Conservation (phyloP, 257 asterid species). For the Nicotiana paniculata region DNA sequence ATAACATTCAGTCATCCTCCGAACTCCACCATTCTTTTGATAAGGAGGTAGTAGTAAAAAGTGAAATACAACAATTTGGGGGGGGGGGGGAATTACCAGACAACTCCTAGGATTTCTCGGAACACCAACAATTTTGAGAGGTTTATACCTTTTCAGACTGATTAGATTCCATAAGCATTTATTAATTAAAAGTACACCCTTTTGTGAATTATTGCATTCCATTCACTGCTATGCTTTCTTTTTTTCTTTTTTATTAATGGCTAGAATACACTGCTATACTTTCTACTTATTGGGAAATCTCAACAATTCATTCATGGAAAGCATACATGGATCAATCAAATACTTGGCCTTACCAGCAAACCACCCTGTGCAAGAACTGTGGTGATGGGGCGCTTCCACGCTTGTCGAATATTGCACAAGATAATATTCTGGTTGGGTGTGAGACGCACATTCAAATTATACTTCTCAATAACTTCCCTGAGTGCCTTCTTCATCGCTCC, state of each 20-base stretch:
- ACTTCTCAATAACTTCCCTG: conserved; percentile 82
- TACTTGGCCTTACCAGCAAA: conserved; percentile 52
- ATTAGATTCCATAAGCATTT: neutral
- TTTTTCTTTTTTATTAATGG: too few relatives aligned
- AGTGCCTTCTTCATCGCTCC: conserved; percentile 72
- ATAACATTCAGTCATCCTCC: neutral
- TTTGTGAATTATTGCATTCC: neutral
- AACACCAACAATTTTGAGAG: neutral
- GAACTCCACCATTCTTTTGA: neutral
- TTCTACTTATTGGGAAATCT: neutral
- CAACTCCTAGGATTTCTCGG: neutral
- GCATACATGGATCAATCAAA: neutral
- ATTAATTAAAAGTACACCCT: neutral
- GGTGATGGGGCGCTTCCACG: conserved; percentile 83
- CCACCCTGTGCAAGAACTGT: conserved; percentile 96
- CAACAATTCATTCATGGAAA: neutral
- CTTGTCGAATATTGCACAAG: conserved; percentile 64
- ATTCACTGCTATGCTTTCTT: neutral
- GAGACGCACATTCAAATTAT: conserved; percentile 77
- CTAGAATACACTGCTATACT: neutral
- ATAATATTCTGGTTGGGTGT: conserved; percentile 92
- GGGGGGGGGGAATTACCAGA: neutral
- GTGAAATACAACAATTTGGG: neutral
- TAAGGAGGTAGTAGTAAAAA: neutral
- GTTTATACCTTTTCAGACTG: neutral